phyloP scores from a whole-genome alignment of 257 asterid genomes.

The Solanum tarapatanum region DNA sequence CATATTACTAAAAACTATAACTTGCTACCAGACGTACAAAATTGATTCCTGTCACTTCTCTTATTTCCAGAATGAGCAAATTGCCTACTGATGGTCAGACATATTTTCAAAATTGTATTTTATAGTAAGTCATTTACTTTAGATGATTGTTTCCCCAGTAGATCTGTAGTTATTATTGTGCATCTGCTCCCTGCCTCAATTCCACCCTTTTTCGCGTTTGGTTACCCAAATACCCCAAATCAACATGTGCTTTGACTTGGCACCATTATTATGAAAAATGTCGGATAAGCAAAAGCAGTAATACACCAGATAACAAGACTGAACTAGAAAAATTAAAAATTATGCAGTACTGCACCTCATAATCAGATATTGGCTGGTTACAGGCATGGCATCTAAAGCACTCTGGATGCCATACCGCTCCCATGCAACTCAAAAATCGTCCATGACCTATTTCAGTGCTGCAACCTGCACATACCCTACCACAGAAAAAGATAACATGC shows the following conservation, averaged over 20 bases:
- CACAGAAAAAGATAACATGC: slow-evolving; percentile 2
- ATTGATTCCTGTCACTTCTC: neutral
- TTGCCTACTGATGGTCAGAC: neutral
- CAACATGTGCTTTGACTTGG: neutral
- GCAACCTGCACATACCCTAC: slow-evolving; percentile 94
- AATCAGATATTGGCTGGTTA: slow-evolving; percentile 78
- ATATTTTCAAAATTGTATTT: neutral
- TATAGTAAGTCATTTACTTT: neutral
- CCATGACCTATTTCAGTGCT: slow-evolving; percentile 76
- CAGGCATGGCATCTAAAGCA: slow-evolving; percentile 91
- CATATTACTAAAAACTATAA: neutral
- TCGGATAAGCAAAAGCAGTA: neutral
- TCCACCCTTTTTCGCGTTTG: neutral
- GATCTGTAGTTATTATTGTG: neutral
- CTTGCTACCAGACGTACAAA: neutral
- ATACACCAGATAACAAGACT: neutral
- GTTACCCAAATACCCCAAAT: neutral
- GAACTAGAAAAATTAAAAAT: neutral
- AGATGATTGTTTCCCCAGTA: neutral
- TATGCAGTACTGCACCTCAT: slow-evolving; percentile 44
- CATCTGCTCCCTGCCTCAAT: neutral
- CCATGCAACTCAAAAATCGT: slow-evolving; percentile 83
- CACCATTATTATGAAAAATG: neutral
- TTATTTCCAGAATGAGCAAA: neutral
- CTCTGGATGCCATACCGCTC: slow-evolving; percentile 95